phyloP scores from a whole-genome alignment of 108 stramenopile genomes.

The Skeletonema menzelii region DNA sequence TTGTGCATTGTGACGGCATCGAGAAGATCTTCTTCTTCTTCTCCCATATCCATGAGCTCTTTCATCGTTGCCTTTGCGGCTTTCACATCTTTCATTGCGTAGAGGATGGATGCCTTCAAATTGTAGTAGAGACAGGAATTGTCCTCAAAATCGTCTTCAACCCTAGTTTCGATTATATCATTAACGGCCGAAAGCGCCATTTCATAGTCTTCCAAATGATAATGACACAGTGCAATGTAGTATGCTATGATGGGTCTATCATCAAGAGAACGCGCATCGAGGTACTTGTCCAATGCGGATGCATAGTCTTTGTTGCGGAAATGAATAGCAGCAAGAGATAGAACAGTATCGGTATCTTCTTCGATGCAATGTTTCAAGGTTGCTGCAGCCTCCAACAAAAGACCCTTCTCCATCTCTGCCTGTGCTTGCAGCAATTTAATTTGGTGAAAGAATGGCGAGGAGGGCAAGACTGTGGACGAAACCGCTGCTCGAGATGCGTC shows the following conservation, averaged over 20 bases:
- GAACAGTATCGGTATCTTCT: constrained; percentile 78
- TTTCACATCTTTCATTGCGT: constrained; percentile 48
- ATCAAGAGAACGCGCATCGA: constrained; percentile 70
- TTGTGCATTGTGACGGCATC: constrained; percentile 91
- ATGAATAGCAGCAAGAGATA: constrained; percentile 68
- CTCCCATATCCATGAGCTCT: constrained; percentile 68
- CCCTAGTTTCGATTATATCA: constrained; percentile 71
- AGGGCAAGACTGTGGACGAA: neutral
- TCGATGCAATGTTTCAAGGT: constrained; percentile 64
- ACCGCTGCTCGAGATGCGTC: constrained; percentile 58
- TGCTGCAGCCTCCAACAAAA: constrained; percentile 55
- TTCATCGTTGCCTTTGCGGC: constrained; percentile 70
- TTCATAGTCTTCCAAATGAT: constrained; percentile 66
- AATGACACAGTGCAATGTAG: constrained; percentile 86
- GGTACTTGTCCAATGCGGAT: constrained; percentile 66
- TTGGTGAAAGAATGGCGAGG: constrained; percentile 41
- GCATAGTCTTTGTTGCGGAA: constrained; percentile 77
- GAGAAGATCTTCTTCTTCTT: constrained; percentile 68
- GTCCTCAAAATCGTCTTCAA: constrained; percentile 28
- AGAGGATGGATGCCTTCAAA: constrained; percentile 84
- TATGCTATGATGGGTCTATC: constrained; percentile 79
- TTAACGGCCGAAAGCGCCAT: constrained; percentile 58
- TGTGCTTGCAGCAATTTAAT: constrained; percentile 66
- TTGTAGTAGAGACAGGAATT: constrained; percentile 73
- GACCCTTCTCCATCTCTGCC: constrained; percentile 81